A percentile compares a stretch with the other conserved stretches of the same genome.
These are phyloP conservation scores for Colletotrichum abscissum DNA, from an alignment of 2,329 filamentous ascomycete genomes.

Conservation along the genomic window DNA sequence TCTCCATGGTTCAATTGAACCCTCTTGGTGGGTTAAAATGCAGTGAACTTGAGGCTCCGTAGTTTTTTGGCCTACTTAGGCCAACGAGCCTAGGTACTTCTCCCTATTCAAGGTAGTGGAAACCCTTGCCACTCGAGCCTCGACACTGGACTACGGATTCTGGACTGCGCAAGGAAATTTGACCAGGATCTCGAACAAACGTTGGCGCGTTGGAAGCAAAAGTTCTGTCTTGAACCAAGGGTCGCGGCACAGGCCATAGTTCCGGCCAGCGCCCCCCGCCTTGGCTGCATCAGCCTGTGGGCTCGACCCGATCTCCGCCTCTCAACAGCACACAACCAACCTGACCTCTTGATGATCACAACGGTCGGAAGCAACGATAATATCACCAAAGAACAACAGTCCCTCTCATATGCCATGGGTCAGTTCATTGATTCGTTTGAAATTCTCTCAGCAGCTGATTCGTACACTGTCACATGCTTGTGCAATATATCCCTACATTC, in stretches of 20 bases:
- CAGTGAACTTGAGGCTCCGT: not conserved
- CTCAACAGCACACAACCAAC: not conserved
- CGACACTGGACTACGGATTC: too few species aligned
- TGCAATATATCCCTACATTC: not conserved
- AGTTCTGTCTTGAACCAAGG: not conserved
- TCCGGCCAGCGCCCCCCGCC: not conserved
- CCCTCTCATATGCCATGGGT: too few species aligned
- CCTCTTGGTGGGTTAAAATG: not conserved
- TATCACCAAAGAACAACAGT: too few species aligned
- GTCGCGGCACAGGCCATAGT: not conserved
- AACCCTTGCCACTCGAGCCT: too few species aligned
- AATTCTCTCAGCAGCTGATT: not conserved
- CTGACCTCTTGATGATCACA: not conserved
- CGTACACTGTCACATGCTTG: not conserved
- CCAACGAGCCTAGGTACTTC: too few species aligned
- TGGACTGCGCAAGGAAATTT: too few species aligned
- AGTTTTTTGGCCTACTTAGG: too few species aligned
- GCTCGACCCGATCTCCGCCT: not conserved
- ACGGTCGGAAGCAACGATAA: not conserved
- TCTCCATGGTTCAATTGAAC: too few species aligned
- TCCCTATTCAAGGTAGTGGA: too few species aligned
- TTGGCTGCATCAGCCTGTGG: not conserved
- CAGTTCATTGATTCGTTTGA: too few species aligned
- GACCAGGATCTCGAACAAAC: too few species aligned
- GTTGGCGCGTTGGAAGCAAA: not conserved